Conservation (phyloP, 192 early-diverging fungal species). For the Linnemannia hyalina region DNA sequence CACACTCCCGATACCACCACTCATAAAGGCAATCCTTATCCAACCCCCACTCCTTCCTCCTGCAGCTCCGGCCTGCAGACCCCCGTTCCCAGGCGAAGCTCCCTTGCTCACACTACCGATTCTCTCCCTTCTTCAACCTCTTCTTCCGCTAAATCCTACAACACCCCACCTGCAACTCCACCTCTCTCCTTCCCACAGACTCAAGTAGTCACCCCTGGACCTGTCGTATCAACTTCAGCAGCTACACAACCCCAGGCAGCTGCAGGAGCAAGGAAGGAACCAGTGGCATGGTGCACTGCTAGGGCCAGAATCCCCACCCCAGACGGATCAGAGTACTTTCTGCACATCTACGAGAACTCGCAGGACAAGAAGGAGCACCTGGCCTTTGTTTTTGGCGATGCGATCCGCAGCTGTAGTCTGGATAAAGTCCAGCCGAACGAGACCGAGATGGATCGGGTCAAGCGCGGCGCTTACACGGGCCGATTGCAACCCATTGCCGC, state of each 20-base stretch:
- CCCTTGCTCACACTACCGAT: constrained; percentile 6
- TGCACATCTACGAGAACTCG: constrained; percentile 89
- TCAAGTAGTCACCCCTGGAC: neutral
- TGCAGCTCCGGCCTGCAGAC: constrained; percentile 21
- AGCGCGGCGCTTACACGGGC: constrained; percentile 82
- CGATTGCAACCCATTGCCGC: constrained; percentile 30
- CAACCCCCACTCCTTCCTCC: constrained; percentile 20
- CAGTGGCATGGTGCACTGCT: constrained; percentile 63
- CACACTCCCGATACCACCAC: neutral
- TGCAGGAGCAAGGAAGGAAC: neutral
- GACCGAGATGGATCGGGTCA: constrained; percentile 80
- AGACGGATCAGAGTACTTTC: constrained; percentile 79
- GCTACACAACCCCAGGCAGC: neutral
- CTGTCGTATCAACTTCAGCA: neutral
- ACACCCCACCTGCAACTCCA: constrained; percentile 50
- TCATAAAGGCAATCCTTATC: constrained; percentile 7
- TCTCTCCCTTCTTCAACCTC: neutral
- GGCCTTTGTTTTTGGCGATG: constrained; percentile 93
- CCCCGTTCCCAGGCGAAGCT: constrained; percentile 25
- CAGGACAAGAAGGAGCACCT: constrained; percentile 92
- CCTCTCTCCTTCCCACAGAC: constrained; percentile 16
- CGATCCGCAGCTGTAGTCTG: constrained; percentile 75
- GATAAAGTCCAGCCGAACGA: constrained; percentile 77
- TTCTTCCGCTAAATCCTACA: constrained; percentile 13
- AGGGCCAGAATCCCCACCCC: constrained; percentile 85